These are phyloP conservation scores for Carex kokanica DNA, from an alignment of 176 grass and related monocot species.

Conservation along the genomic window DNA sequence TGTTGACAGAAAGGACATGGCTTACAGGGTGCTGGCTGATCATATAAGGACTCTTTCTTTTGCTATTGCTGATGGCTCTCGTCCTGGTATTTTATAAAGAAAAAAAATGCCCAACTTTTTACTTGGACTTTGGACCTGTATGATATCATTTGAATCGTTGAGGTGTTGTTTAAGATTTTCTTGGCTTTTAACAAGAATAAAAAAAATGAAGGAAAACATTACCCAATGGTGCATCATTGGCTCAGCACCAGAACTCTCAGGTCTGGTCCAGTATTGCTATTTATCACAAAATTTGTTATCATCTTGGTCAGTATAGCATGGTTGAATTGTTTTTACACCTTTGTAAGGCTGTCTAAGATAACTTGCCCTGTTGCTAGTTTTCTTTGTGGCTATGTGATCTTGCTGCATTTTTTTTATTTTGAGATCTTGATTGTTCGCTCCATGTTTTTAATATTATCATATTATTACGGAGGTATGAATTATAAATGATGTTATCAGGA, in stretches of 20 bases:
- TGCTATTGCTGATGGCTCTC: conserved; percentile 88
- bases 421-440: not conserved
- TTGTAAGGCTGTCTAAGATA: not conserved
- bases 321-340: not conserved
- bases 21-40: conserved; percentile 93
- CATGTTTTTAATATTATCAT: not conserved
- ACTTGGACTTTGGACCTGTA: not conserved
- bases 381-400: not conserved
- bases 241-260: not conserved
- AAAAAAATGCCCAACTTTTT: not conserved
- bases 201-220: not conserved
- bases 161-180: not conserved
- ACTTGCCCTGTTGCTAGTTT: not conserved
- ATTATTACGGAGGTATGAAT: not conserved
- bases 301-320: not conserved
- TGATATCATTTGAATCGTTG: not conserved
- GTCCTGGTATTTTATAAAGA: conserved; percentile 49
- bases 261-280: not conserved
- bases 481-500: conserved; percentile 36
- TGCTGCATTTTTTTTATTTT: not conserved
- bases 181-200: not conserved
- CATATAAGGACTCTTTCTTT: conserved; percentile 91
- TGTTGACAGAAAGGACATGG: conserved; percentile 89
- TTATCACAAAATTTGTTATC: not conserved
- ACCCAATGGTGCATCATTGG: not conserved